Percentiles rank a stretch among this genome's conserved stretches.
Conservation (phyloP, 2,329 filamentous ascomycete genomes). For the Aspergillus spinulosporus region DNA sequence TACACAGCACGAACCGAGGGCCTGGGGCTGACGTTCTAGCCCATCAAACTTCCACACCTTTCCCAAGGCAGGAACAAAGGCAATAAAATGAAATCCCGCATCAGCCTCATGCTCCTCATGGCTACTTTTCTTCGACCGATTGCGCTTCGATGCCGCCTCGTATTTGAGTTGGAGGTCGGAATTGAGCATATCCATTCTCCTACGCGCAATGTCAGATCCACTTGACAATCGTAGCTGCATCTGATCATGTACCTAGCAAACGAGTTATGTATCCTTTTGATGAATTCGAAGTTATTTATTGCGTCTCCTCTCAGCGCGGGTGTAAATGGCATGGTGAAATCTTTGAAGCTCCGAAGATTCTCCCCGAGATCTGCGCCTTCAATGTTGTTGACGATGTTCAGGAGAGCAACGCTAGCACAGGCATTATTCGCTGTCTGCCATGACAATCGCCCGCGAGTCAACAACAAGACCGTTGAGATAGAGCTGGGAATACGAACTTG, state of each 20-base stretch:
- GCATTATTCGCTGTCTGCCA: constrained; percentile 75
- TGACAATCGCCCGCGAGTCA: constrained; percentile 3
- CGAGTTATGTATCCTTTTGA: constrained; percentile 83
- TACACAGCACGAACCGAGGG: constrained; percentile 51
- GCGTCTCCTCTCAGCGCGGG: constrained; percentile 74
- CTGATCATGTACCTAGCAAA: constrained; percentile 64
- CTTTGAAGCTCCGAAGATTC: constrained; percentile 71
- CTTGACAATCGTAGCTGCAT: neutral
- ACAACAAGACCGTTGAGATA: neutral
- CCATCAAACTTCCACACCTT: constrained; percentile 89
- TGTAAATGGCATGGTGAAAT: constrained; percentile 67
- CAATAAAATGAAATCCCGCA: constrained; percentile 82
- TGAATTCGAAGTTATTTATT: constrained; percentile 71
- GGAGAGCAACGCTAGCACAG: constrained; percentile 86
- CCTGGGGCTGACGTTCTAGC: constrained; percentile 68
- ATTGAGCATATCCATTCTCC: constrained; percentile 73
- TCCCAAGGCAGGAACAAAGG: constrained; percentile 75
- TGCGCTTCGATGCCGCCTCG: constrained; percentile 43
- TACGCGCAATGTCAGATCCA: constrained; percentile 27
- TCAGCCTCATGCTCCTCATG: constrained; percentile 54
- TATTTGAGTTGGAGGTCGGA: constrained; percentile 64
- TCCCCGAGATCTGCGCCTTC: constrained; percentile 65
- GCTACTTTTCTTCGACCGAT: constrained; percentile 36
- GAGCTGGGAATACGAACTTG: constrained; percentile 57
- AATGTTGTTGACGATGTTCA: constrained; percentile 92